A percentile compares a stretch with the other conserved stretches of the same genome.
phyloP scores from a whole-genome alignment of 306 rosid species.

The Fragaria vesca region DNA sequence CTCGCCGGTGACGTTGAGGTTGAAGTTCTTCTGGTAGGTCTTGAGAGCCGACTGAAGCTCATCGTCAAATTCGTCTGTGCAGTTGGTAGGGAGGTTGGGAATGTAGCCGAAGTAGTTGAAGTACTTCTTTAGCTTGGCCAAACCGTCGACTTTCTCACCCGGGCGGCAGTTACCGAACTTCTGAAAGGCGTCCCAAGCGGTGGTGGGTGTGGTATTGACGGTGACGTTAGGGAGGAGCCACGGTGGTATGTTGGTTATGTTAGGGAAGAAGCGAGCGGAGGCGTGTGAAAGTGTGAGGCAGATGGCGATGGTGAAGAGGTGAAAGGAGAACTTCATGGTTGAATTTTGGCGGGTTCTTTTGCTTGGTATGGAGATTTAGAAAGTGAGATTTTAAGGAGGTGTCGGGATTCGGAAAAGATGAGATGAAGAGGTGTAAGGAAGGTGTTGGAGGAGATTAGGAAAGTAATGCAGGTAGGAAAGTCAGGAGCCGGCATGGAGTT shows the following conservation, averaged over 20 bases:
- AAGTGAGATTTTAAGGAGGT: not conserved
- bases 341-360: not conserved
- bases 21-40: slow-evolving; percentile 76
- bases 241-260: slow-evolving; percentile 49
- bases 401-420: not conserved
- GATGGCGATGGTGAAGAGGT: slow-evolving; percentile 17
- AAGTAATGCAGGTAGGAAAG: not conserved
- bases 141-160: slow-evolving; percentile 48
- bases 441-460: not conserved
- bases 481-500: slow-evolving; percentile 4
- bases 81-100: slow-evolving; percentile 35
- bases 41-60: slow-evolving; percentile 47
- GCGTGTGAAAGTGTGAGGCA: slow-evolving; percentile 15
- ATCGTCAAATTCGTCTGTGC: slow-evolving; percentile 71
- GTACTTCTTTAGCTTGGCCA: slow-evolving; percentile 63
- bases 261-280: slow-evolving; percentile 71
- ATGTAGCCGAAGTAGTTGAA: slow-evolving; percentile 75
- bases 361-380: not conserved
- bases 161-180: slow-evolving; percentile 51
- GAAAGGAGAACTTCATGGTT: slow-evolving; percentile 35
- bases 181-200: slow-evolving; percentile 60
- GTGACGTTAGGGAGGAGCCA: slow-evolving; percentile 24
- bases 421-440: not conserved
- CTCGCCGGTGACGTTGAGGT: slow-evolving; percentile 70
- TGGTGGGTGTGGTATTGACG: not conserved